A percentile compares a stretch with the other conserved stretches of the same genome.
phyloP scores from a whole-genome alignment of 164 flowering plant species.

The Umbilicus rupestris region DNA sequence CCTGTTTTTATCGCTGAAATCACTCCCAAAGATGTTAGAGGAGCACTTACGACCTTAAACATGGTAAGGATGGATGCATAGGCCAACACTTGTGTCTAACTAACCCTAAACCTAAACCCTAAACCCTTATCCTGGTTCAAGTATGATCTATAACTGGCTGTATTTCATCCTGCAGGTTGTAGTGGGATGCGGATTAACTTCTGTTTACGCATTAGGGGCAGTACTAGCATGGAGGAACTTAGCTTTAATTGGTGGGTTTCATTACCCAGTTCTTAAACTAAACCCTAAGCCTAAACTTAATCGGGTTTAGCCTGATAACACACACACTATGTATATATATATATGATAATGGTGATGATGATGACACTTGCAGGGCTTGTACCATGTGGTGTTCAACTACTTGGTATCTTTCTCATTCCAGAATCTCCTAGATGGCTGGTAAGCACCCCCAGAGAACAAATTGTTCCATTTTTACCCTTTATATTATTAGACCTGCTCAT shows the following conservation, averaged over 20 bases:
- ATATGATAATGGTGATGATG: background rate
- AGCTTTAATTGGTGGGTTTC: slow-evolving; percentile 52
- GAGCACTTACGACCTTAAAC: slow-evolving; percentile 43
- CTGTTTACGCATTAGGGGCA: slow-evolving; percentile 46
- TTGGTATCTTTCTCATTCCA: slow-evolving; percentile 13
- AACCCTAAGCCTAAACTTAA: background rate
- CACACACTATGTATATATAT: no score
- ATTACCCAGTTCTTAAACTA: no score
- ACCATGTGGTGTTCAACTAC: background rate
- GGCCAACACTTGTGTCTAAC: background rate
- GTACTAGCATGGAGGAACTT: slow-evolving; percentile 50
- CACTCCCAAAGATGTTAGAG: slow-evolving; percentile 53
- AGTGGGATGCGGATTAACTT: slow-evolving; percentile 39
- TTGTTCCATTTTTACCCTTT: no score
- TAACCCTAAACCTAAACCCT: background rate
- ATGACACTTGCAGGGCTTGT: background rate
- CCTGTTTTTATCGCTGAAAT: slow-evolving; percentile 62
- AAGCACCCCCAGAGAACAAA: no score
- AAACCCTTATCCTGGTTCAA: no score
- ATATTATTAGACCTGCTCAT: no score
- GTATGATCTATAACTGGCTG: background rate
- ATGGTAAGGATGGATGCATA: slow-evolving; percentile 26
- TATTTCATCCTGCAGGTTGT: slow-evolving; percentile 31
- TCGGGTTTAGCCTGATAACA: no score
- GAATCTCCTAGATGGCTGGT: slow-evolving; percentile 20